Conservation (phyloP, 116 monocot genomes). For the Phalaenopsis hybrid region DNA sequence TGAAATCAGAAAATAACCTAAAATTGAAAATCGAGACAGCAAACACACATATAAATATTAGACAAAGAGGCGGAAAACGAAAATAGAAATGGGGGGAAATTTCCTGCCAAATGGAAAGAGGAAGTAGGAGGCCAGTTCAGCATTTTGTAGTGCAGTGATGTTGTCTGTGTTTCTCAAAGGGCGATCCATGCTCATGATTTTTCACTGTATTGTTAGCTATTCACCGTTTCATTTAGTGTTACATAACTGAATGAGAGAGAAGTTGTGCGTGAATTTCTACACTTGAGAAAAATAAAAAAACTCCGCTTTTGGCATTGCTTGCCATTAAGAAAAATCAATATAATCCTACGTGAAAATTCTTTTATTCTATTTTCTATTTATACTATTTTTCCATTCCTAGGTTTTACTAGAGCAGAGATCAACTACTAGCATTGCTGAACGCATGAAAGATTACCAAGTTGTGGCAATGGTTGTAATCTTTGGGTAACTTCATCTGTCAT, state of each 20-base stretch:
- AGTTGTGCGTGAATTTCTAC: neutral
- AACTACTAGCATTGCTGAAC: conserved; percentile 37
- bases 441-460: conserved; percentile 77
- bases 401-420: conserved; percentile 63
- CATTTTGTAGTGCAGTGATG: no score
- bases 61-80: no score
- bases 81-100: no score
- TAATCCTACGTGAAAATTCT: neutral
- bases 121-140: no score
- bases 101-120: no score
- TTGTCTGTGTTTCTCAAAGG: no score
- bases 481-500: conserved; percentile 42
- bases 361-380: neutral
- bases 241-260: neutral
- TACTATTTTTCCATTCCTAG: conserved; percentile 16
- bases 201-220: no score
- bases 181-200: no score
- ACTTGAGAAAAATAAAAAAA: neutral
- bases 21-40: no score
- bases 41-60: no score
- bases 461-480: conserved; percentile 78
- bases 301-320: neutral
- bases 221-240: no score
- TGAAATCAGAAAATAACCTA: no score
- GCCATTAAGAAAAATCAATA: neutral